Base-by-base conservation (phyloP, 768 basidiomycete species). In the Mycena rebaudengoi region DNA sequence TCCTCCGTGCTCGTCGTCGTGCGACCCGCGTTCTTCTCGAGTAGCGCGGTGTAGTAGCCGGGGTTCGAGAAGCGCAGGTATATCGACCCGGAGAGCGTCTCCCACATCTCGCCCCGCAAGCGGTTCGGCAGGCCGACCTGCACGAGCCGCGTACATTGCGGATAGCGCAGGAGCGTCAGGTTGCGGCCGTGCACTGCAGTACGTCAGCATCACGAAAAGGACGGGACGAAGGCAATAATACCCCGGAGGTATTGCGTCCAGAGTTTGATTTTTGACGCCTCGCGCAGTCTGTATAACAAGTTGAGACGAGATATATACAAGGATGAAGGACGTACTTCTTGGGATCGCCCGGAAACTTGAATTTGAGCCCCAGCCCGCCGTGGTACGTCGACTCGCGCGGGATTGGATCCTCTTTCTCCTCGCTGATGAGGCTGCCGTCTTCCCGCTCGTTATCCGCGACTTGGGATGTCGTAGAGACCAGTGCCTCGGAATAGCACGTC, bases 51-150 rank as follows among this genome's bases (percentile, higher is more conserved):
- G 74, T 98, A 99, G 55, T 86, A 84, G 10, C 95, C 94, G 1
- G 94, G 95, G 65, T 96, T 91, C 44, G 88, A 82, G 71, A 91
- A 95, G 13, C 98, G 94, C 18, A 98, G 87, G 76, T 89, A 97
- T 54, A 98, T 81, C 5, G 96, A 97, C 0, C 98, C 98, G 5
- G 96, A 97, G 13, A 98, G 85, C 0, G 94, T 92, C 77, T 99
- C 98, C 98, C 98, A 99, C 81, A 99, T 91, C 75, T 99, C 98
- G 14, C 98, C 98, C 23, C 98, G 88, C 10, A 99, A 83, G 18
- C 95, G 84, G 69, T 96, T 98, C 2, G 98, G 98, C 4, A 99
- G 83, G 46, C 98, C 98, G 54, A 99, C 97, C 78, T 98, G 97
- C 1, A 99, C 91, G 26, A 99, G 86, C n/a, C 98, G 91, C 40